These are phyloP conservation scores for Hymenoscyphus salicellus DNA, from an alignment of 2,329 filamentous ascomycete genomes.

Conservation along the genomic window DNA sequence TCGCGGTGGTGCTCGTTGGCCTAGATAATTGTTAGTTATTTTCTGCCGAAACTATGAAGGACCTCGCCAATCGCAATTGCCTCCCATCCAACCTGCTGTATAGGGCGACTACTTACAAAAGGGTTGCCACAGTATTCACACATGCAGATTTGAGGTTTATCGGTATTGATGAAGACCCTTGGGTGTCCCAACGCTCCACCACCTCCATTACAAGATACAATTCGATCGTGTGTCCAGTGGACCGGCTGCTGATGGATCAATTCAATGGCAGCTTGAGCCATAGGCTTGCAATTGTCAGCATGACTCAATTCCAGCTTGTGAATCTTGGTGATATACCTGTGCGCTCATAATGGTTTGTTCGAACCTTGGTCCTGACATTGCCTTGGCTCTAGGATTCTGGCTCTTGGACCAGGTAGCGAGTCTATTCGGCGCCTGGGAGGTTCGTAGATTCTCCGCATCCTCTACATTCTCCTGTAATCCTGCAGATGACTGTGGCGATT, in stretches of 20 bases:
- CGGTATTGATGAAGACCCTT: constrained; percentile 93
- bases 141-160: constrained; percentile 88
- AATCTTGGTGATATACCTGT: constrained; percentile 63
- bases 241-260: constrained; percentile 96
- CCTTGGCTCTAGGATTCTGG: constrained; percentile 75
- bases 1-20: constrained; percentile 86
- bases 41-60: background rate
- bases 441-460: constrained; percentile 35
- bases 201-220: constrained; percentile 87
- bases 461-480: constrained; percentile 54
- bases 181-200: constrained; percentile 89
- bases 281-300: constrained; percentile 61
- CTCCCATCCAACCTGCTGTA: constrained; percentile 9
- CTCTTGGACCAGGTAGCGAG: constrained; percentile 76
- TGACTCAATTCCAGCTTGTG: constrained; percentile 2
- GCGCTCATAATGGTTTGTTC: constrained; percentile 93
- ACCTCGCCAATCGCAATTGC: background rate
- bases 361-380: constrained; percentile 92
- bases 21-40: constrained; percentile 45
- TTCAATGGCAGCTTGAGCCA: constrained; percentile 85
- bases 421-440: constrained; percentile 80
- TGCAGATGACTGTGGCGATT: constrained; percentile 49
- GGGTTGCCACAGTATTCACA: constrained; percentile 94
- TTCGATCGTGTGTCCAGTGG: constrained; percentile 77
- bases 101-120: constrained; percentile 62